These are phyloP conservation scores for Pichia occidentalis DNA, from an alignment of 805 yeast species.

Conservation along the genomic window DNA sequence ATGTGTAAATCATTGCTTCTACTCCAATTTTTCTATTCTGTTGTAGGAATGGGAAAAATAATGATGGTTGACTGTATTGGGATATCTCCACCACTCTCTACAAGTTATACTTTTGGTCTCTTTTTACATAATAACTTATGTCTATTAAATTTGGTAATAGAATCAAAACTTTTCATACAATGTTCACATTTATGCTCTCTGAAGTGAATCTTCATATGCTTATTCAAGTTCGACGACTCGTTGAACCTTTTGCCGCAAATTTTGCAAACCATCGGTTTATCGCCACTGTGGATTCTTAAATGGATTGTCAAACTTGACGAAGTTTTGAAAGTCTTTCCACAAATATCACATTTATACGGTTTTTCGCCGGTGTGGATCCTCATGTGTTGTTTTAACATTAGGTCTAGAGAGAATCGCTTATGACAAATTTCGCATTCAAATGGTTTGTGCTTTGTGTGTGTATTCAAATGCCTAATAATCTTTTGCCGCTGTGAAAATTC, in stretches of 20 bases:
- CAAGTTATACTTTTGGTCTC: conserved; percentile 58
- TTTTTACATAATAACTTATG: conserved; percentile 39
- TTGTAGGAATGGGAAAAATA: conserved; percentile 50
- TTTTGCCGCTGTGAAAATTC: conserved; percentile 81
- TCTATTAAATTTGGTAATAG: conserved; percentile 33
- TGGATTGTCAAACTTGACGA: conserved; percentile 80
- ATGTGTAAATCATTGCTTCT: too few species aligned
- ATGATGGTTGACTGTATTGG: conserved; percentile 70
- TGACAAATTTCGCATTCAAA: conserved; percentile 65
- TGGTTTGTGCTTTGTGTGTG: conserved; percentile 83
- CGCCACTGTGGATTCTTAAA: conserved; percentile 81
- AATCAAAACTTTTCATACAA: conserved; percentile 50
- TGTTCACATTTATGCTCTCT: conserved; percentile 43
- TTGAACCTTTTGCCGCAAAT: conserved; percentile 79
- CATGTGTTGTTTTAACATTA: conserved; percentile 73
- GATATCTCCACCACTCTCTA: conserved; percentile 55
- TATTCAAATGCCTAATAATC: conserved; percentile 75
- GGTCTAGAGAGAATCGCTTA: conserved; percentile 66
- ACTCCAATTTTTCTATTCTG: conserved; percentile 24
- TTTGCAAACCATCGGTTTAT: conserved; percentile 75
- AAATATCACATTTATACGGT: conserved; percentile 67
- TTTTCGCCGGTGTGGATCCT: conserved; percentile 86
- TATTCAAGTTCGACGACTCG: conserved; percentile 82
- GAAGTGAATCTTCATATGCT: conserved; percentile 77
- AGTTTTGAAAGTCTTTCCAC: conserved; percentile 78